Percentiles rank a stretch among this genome's conserved stretches.
Conservation (phyloP, 2,329 filamentous ascomycete species). For the Scedosporium dehoogii region DNA sequence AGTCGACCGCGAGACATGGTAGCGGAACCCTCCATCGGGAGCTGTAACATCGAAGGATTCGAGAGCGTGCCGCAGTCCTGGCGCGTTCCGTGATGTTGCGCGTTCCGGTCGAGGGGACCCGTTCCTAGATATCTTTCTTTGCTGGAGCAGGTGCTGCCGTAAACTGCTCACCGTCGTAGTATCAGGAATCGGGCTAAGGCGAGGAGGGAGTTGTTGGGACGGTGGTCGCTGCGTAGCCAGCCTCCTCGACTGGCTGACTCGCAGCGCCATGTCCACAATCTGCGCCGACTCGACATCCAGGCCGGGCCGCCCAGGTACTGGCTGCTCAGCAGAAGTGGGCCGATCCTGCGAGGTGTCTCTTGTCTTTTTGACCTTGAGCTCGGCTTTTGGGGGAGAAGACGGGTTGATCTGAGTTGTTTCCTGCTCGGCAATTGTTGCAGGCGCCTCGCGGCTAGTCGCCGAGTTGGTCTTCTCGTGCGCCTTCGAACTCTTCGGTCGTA, state of each 20-base stretch:
- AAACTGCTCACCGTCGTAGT: slow-evolving; percentile 47
- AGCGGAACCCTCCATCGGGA: slow-evolving; percentile 40
- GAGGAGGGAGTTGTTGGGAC: slow-evolving; percentile 40
- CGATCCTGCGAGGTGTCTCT: neutral
- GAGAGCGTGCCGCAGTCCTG: slow-evolving; percentile 20
- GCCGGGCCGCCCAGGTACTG: slow-evolving; percentile 15
- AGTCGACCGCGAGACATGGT: slow-evolving; percentile 70
- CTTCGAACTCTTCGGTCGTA: slow-evolving; percentile 1
- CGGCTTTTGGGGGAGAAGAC: neutral
- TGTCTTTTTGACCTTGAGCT: neutral
- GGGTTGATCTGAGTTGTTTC: neutral
- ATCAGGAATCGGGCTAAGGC: slow-evolving; percentile 42
- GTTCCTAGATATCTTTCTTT: slow-evolving; percentile 52
- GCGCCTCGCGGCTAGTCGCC: neutral
- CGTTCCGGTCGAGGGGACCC: slow-evolving; percentile 47
- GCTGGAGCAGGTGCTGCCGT: slow-evolving; percentile 61
- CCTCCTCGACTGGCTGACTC: slow-evolving; percentile 70
- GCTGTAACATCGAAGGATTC: slow-evolving; percentile 35
- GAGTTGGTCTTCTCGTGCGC: neutral
- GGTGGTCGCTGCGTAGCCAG: slow-evolving; percentile 49
- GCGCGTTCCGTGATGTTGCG: slow-evolving; percentile 14
- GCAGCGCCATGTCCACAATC: slow-evolving; percentile 88
- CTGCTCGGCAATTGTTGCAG: neutral
- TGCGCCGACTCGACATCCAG: slow-evolving; percentile 72
- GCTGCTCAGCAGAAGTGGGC: slow-evolving; percentile 11